A percentile compares a stretch with the other conserved stretches of the same genome.
phyloP scores from a whole-genome alignment of 2,329 filamentous ascomycete species.

The Colletotrichum tropicale region DNA sequence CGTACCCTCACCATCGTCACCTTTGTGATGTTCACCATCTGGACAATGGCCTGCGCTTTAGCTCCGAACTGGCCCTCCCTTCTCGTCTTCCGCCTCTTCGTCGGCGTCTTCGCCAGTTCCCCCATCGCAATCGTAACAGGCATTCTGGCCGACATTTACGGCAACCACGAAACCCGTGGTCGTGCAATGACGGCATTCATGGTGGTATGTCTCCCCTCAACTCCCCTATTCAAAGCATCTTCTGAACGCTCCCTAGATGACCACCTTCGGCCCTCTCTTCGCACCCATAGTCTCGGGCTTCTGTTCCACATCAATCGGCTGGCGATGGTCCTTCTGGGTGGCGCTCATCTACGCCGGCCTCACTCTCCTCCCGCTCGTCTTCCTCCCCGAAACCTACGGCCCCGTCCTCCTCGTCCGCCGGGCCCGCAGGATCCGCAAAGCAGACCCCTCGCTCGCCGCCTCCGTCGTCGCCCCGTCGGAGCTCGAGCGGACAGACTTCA shows the following conservation, averaged over 20 bases:
- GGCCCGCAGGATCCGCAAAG: conserved; percentile 61
- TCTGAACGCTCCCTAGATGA: conserved; percentile 46
- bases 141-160: conserved; percentile 71
- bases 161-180: conserved; percentile 58
- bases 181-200: conserved; percentile 68
- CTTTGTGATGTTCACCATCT: conserved; percentile 53
- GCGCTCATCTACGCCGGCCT: conserved; percentile 70
- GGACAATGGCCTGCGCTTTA: conserved; percentile 61
- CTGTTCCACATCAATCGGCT: conserved; percentile 60
- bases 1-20: conserved; percentile 48
- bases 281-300: conserved; percentile 71
- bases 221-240: accelerated
- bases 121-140: conserved; percentile 68
- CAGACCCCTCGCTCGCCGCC: conserved; percentile 48
- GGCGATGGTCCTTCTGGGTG: conserved; percentile 76
- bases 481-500: conserved; percentile 60
- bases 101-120: conserved; percentile 58
- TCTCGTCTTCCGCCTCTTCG: conserved; percentile 59
- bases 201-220: conserved; percentile 48
- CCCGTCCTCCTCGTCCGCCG: conserved; percentile 62
- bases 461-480: conserved; percentile 66
- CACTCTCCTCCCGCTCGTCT: conserved; percentile 63
- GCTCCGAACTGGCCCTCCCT: conserved; percentile 57
- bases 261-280: conserved; percentile 69
- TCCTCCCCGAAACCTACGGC: conserved; percentile 70